Evolutionary conservation across 805 yeast genomes (phyloP).

Genomic region (Yamadazyma ubonensis): DNA sequence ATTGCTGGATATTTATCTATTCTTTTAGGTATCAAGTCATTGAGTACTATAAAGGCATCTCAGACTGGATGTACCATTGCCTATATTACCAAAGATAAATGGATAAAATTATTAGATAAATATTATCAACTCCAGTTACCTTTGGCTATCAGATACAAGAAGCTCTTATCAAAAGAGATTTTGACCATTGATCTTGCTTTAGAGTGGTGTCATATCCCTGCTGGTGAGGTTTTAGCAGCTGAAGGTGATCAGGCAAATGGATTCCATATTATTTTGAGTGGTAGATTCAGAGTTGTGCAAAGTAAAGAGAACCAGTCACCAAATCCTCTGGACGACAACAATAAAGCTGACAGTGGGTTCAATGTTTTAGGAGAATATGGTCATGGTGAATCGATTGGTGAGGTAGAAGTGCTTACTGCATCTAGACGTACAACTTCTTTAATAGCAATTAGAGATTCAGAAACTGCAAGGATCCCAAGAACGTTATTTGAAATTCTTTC

Average conservation of each 20-base stretch:
- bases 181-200: constrained; percentile 83
- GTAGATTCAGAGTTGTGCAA: constrained; percentile 70
- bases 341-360: constrained; percentile 19
- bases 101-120: constrained; percentile 69
- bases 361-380: constrained; percentile 74
- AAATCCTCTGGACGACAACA: constrained; percentile 12
- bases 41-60: constrained; percentile 66
- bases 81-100: constrained; percentile 57
- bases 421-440: constrained; percentile 65
- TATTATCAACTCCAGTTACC: constrained; percentile 74
- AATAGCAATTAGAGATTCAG: constrained; percentile 90
- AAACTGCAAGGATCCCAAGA: constrained; percentile 89
- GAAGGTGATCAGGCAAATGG: constrained; percentile 91
- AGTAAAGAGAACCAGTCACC: constrained; percentile 19
- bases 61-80: constrained; percentile 62
- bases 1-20: constrained; percentile 86
- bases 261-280: constrained; percentile 84
- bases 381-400: constrained; percentile 93
- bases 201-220: constrained; percentile 92
- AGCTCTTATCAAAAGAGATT: constrained; percentile 64
- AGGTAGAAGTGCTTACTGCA: constrained; percentile 88
- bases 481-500: constrained; percentile 83
- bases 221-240: constrained; percentile 75
- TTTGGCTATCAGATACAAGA: constrained; percentile 70
- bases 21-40: constrained; percentile 73